These are phyloP conservation scores for Coemansia sp. DNA, from an alignment of 192 early-diverging fungal species.

Conservation along the genomic window DNA sequence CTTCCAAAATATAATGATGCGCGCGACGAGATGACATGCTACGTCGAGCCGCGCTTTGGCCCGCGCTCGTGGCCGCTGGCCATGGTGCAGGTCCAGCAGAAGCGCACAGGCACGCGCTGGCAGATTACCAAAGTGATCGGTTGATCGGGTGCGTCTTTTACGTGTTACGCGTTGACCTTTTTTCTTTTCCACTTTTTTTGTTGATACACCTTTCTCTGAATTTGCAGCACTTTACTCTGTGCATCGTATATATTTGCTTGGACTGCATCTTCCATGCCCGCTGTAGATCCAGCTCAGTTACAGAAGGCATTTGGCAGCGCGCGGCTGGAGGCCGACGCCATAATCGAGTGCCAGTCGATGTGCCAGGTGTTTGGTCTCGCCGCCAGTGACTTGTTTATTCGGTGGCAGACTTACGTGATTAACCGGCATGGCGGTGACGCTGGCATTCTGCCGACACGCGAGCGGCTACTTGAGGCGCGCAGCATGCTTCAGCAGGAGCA, in stretches of 20 bases:
- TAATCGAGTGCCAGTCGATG: conserved; percentile 42
- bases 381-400: conserved; percentile 45
- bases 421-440: conserved; percentile 42
- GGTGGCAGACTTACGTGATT: conserved; percentile 50
- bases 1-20: conserved; percentile 69
- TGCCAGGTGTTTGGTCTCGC: conserved; percentile 40
- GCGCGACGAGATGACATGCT: conserved; percentile 55
- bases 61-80: conserved; percentile 71
- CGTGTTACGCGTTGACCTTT: conserved; percentile 5
- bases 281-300: conserved; percentile 27
- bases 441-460: conserved; percentile 38
- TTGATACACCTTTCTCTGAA: neutral
- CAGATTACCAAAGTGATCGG: conserved; percentile 55
- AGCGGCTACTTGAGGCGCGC: conserved; percentile 45
- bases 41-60: conserved; percentile 69
- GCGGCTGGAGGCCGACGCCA: conserved; percentile 40
- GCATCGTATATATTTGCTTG: neutral
- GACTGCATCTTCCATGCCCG: conserved; percentile 12
- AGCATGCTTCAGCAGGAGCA: conserved; percentile 34
- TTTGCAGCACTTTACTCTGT: neutral
- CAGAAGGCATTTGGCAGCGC: conserved; percentile 32
- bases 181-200: neutral
- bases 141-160: conserved; percentile 14
- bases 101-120: conserved; percentile 63
- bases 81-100: conserved; percentile 64